Percentiles rank a stretch among this genome's conserved stretches.
Conservation (phyloP, 331 rosid species). For the Prunus yedoensis region DNA sequence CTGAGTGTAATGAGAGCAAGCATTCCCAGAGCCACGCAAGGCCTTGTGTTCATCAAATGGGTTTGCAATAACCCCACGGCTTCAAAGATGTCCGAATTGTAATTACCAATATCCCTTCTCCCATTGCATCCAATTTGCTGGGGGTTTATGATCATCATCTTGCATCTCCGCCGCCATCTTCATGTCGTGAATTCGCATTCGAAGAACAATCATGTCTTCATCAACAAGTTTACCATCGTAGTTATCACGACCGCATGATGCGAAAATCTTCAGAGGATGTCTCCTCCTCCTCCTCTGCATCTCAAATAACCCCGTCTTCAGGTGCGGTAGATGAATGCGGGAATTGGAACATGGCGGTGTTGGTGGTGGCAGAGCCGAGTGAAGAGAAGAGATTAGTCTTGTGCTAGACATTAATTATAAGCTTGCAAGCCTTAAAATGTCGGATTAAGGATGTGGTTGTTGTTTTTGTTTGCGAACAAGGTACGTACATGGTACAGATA, state of each 20-base stretch:
- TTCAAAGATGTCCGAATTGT: constrained; percentile 45
- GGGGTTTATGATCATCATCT: not conserved
- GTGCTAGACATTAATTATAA: not conserved
- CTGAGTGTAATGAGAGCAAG: constrained; percentile 35
- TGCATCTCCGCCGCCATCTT: constrained; percentile 31
- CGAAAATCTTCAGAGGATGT: constrained; percentile 5
- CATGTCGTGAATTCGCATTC: constrained; percentile 49
- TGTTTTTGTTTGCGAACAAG: not conserved
- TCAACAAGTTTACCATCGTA: constrained; percentile 54
- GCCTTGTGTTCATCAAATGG: constrained; percentile 52
- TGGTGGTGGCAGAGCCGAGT: constrained; percentile 12
- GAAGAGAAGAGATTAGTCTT: constrained; percentile 30
- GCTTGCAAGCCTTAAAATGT: not conserved
- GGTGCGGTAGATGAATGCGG: not conserved
- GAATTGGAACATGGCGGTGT: not conserved
- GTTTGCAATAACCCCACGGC: constrained; percentile 54
- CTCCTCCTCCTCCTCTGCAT: not conserved
- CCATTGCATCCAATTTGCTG: constrained; percentile 52
- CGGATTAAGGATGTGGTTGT: not conserved
- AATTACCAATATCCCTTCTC: constrained; percentile 44
- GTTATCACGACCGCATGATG: constrained; percentile 32
- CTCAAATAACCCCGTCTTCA: not conserved
- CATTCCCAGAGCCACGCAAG: constrained; percentile 39
- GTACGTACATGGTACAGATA: not conserved
- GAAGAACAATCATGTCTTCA: constrained; percentile 54